phyloP scores from a whole-genome alignment of 768 basidiomycete species.

The Xerocomus potaroensis region DNA sequence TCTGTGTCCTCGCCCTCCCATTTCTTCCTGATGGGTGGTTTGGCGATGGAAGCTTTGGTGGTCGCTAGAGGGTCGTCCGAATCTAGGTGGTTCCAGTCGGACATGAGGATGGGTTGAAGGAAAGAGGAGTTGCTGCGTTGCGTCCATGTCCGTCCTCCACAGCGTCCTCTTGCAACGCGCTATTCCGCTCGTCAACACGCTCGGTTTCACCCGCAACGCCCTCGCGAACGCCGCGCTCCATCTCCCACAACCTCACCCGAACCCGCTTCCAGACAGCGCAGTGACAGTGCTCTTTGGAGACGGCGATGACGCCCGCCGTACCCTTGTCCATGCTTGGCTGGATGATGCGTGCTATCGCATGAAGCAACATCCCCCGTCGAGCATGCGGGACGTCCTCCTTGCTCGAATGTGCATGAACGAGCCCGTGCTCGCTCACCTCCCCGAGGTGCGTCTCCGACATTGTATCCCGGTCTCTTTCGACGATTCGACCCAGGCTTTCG shows the following conservation, averaged over 20 bases:
- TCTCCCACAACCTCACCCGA: slow-evolving; percentile 44
- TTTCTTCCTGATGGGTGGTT: slow-evolving; percentile 47
- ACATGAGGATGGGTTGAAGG: slow-evolving; percentile 25
- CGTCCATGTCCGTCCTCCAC: too few relatives aligned
- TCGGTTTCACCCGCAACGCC: slow-evolving; percentile 74
- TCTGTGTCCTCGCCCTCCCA: slow-evolving; percentile 95
- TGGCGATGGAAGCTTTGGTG: slow-evolving; percentile 21
- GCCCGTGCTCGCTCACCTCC: slow-evolving; percentile 57
- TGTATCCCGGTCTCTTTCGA: neutral
- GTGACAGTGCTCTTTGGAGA: slow-evolving; percentile 70
- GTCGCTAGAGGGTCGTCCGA: slow-evolving; percentile 34
- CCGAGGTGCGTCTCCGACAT: slow-evolving; percentile 49
- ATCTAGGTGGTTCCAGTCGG: slow-evolving; percentile 40
- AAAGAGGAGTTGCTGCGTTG: too few relatives aligned
- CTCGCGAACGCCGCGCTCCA: slow-evolving; percentile 60
- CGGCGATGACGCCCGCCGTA: slow-evolving; percentile 60
- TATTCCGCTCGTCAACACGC: slow-evolving; percentile 54
- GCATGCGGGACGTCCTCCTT: slow-evolving; percentile 49
- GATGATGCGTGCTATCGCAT: slow-evolving; percentile 59
- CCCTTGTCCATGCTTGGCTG: slow-evolving; percentile 71
- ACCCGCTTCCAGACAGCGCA: slow-evolving; percentile 66
- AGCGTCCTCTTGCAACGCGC: slow-evolving; percentile 52
- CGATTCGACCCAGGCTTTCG: slow-evolving; percentile 54
- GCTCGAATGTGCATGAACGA: slow-evolving; percentile 62
- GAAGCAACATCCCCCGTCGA: slow-evolving; percentile 13